Evolutionary conservation across 108 stramenopile genomes (phyloP).

Genomic region (Nitzschia sp.): DNA sequence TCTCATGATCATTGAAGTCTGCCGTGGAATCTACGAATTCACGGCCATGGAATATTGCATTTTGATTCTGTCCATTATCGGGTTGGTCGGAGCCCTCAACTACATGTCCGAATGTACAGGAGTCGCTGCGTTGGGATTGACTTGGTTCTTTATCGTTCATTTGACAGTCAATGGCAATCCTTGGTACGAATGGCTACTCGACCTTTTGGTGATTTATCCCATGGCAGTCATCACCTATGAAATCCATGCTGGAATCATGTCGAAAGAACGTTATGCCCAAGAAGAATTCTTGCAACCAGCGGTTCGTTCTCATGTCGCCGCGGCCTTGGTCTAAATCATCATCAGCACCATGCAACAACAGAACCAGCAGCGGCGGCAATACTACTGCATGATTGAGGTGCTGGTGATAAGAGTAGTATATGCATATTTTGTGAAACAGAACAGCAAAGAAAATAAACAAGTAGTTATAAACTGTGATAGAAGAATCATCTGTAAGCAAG

Average conservation of each 20-base stretch:
- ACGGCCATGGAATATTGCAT: slow-evolving; percentile 2
- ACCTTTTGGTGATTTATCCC: background rate
- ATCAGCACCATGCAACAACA: too few relatives aligned
- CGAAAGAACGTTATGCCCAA: slow-evolving; percentile 6
- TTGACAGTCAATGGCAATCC: background rate
- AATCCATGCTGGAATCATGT: slow-evolving; percentile 19
- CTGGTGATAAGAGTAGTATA: too few relatives aligned
- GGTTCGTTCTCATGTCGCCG: background rate
- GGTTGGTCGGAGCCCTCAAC: slow-evolving; percentile 11
- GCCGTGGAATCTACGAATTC: background rate
- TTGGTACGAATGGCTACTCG: background rate
- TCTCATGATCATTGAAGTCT: background rate
- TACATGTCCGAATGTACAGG: slow-evolving; percentile 7
- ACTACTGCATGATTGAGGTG: too few relatives aligned
- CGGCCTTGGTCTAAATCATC: too few relatives aligned
- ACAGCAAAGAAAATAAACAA: too few relatives aligned
- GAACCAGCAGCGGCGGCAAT: too few relatives aligned
- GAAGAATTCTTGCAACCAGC: slow-evolving; percentile 7
- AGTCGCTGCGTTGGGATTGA: slow-evolving; percentile 5
- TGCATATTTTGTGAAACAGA: too few relatives aligned
- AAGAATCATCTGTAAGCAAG: too few relatives aligned
- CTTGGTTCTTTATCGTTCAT: slow-evolving; percentile 2
- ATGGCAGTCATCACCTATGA: slow-evolving; percentile 17
- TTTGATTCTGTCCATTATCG: slow-evolving; percentile 11
- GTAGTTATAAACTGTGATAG: too few relatives aligned